Evolutionary conservation across 2,329 filamentous ascomycete species (phyloP), one percentile per base, ranked within the genome.

Genomic region (Ophiognomonia clavigignenti-juglandacearum): DNA sequence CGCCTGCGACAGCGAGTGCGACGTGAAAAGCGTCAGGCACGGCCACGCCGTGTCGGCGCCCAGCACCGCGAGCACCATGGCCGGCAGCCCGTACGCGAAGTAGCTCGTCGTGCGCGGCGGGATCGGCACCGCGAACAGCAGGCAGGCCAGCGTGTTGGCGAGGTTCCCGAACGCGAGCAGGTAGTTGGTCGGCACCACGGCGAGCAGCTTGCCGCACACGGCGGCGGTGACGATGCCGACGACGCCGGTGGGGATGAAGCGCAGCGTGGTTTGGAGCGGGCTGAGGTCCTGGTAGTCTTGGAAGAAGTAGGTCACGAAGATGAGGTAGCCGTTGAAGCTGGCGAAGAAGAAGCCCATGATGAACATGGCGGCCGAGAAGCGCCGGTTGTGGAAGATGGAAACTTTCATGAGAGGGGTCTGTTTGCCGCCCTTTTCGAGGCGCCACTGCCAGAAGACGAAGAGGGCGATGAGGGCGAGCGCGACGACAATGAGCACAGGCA

Each of bases 241-340:
- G 0, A 83, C 68, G 9, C 83, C 83, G 0, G 78, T 83, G 0
- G 84, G 83, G 8, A 88, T 70, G 60, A 86, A 88, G 3, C 82
- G 79, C 8, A 87, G 60, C 11, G 82, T 85, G 0, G 83, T 86
- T 53, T 85, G 75, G n/a, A 86, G 67, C 1, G 82, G 69, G 1
- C 71, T 73, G 2, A 81, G 70, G 0, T 73, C 77, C 55, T 83
- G 81, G 59, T 77, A 86, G 53, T 83, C 75, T 61, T 88, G 84
- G 63, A 79, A 87, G 63, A 79, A 85, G 62, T 83, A 87, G 4
- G 84, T 88, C 1, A 81, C 76, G 56, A 77, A 85, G 51, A 87
- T 70, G 32, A 86, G 65, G 54, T 75, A 85, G 60, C 83, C 82
- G 64, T 84, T 86, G 66, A 87, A 88, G 2, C 73, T 70, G 16